phyloP scores from a whole-genome alignment of 257 asterid species.

The Gardenia jasminoides region DNA sequence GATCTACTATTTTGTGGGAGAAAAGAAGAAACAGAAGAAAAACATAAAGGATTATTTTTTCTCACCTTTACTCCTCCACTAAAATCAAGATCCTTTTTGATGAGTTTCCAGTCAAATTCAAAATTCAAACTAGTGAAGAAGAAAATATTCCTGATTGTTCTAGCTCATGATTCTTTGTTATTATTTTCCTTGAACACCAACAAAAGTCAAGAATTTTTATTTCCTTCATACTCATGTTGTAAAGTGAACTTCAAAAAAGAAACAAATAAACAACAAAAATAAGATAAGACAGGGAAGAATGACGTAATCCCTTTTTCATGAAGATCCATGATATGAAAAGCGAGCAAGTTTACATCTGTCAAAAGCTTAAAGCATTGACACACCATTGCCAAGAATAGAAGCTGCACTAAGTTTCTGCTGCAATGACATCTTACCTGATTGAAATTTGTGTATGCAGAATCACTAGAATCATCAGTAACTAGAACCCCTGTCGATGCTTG shows the following conservation, averaged over 20 bases:
- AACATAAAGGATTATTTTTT: neutral
- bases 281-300: neutral
- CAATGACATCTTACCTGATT: slow-evolving; percentile 50
- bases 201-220: neutral
- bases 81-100: neutral
- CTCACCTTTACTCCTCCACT: neutral
- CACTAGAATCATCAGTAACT: slow-evolving; percentile 52
- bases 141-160: neutral
- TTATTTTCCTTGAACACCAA: neutral
- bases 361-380: neutral
- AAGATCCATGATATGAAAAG: neutral
- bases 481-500: slow-evolving; percentile 64
- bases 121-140: neutral
- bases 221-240: slow-evolving; percentile 1
- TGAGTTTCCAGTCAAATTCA: neutral
- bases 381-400: neutral
- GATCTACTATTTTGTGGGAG: neutral
- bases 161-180: neutral
- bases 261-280: neutral
- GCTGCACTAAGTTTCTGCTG: neutral
- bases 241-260: neutral
- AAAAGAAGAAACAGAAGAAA: slow-evolving; percentile 1
- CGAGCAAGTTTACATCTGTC: neutral
- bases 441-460: slow-evolving; percentile 61
- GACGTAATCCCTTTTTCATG: neutral